A percentile compares a stretch with the other conserved stretches of the same genome.
Evolutionary conservation across 257 asterid genomes (phyloP).

Genomic region (Oldenlandia corymbosa): DNA sequence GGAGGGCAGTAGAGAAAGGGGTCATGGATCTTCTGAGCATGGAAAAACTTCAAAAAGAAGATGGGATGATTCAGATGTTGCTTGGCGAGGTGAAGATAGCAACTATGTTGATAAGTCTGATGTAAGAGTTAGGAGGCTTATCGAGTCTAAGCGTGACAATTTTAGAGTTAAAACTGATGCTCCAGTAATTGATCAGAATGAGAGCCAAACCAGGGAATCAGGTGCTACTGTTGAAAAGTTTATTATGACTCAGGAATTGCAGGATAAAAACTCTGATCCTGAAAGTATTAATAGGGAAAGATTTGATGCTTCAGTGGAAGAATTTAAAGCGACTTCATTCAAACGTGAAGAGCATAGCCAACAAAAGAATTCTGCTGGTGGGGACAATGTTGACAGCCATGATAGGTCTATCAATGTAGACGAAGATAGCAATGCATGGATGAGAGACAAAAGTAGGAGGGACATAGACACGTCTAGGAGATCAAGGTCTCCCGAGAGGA

Average conservation of each 20-base stretch:
- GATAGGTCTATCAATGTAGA: conserved; percentile 49
- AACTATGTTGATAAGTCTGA: conserved; percentile 36
- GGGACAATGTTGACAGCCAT: conserved; percentile 37
- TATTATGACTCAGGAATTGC: conserved; percentile 38
- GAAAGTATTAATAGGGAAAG: conserved; percentile 58
- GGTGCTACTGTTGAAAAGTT: conserved; percentile 45
- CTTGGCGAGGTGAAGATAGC: conserved; percentile 28
- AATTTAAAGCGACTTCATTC: conserved; percentile 28
- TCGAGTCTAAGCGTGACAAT: conserved; percentile 40
- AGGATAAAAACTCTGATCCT: conserved; percentile 48
- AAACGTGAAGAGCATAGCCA: conserved; percentile 48
- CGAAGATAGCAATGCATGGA: conserved; percentile 42
- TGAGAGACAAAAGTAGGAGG: conserved; percentile 57
- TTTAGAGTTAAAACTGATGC: conserved; percentile 39
- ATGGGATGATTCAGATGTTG: conserved; percentile 68
- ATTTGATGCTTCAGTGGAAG: conserved; percentile 58
- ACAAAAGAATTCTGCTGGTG: conserved; percentile 31
- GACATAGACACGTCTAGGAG: conserved; percentile 43
- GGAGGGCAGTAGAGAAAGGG: conserved; percentile 58
- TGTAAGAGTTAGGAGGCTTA: conserved; percentile 36
- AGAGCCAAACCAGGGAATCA: conserved; percentile 19
- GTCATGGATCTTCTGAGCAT: conserved; percentile 41
- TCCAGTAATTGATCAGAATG: conserved; percentile 33
- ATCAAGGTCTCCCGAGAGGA: conserved; percentile 67
- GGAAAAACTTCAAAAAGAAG: conserved; percentile 65